Conservation (phyloP, 768 basidiomycete species). For the Xanthoconium purpureum region DNA sequence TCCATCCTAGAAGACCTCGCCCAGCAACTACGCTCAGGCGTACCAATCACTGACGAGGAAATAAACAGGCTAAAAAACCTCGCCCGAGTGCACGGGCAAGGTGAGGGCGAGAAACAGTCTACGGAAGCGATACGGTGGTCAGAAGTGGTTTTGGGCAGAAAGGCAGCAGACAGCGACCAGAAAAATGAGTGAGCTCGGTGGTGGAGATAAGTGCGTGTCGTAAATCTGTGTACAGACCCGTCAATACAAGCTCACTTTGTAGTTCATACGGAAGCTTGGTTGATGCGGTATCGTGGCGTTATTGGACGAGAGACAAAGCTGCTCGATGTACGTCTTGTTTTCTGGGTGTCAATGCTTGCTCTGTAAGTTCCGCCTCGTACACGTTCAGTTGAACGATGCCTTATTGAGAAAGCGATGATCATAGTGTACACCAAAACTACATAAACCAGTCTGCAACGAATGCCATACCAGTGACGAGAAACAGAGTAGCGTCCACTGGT, state of each 20-base stretch:
- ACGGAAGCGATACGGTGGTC: constrained; percentile 41
- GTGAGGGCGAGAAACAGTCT: constrained; percentile 11
- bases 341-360: neutral
- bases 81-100: constrained; percentile 37
- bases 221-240: neutral
- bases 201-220: constrained; percentile 37
- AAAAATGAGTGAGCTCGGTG: constrained; percentile 39
- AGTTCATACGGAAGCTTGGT: neutral
- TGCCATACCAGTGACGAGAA: constrained; percentile 6
- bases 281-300: neutral
- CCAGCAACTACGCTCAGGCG: constrained; percentile 48
- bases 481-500: constrained; percentile 7
- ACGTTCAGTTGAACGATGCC: neutral
- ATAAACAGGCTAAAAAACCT: constrained; percentile 53
- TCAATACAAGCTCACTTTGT: neutral
- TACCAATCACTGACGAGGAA: constrained; percentile 46
- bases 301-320: neutral
- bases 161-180: constrained; percentile 6
- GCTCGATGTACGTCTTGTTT: neutral
- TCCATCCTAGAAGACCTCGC: constrained; percentile 62
- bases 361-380: neutral
- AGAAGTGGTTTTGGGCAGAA: constrained; percentile 48
- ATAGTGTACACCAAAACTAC: constrained; percentile 9
- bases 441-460: neutral
- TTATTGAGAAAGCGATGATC: neutral